Evolutionary conservation across 306 rosid genomes (phyloP).

Genomic region (Prunus fruticosa): DNA sequence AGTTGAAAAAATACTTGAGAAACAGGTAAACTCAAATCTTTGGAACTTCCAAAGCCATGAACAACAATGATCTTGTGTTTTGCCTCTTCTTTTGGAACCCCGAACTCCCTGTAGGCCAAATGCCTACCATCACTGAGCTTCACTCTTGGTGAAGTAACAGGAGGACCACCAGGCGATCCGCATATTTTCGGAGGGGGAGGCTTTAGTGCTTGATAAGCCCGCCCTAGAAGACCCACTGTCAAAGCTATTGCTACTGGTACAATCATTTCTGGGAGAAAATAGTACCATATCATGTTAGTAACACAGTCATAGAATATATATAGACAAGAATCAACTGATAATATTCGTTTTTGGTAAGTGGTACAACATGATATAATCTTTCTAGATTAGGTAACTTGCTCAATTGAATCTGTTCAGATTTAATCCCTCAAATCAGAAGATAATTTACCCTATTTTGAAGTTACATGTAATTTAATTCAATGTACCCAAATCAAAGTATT

Average conservation of each 20-base stretch:
- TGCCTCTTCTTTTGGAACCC: slow-evolving; percentile 67
- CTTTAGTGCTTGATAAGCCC: slow-evolving; percentile 48
- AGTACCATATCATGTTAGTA: not conserved
- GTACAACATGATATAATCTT: too few relatives aligned
- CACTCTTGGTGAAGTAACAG: slow-evolving; percentile 58
- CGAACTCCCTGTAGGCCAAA: slow-evolving; percentile 72
- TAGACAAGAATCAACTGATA: not conserved
- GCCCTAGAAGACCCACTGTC: slow-evolving; percentile 50
- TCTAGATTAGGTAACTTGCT: not conserved
- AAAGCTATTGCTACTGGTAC: slow-evolving; percentile 46
- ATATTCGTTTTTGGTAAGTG: not conserved
- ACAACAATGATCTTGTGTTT: slow-evolving; percentile 55
- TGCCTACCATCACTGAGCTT: slow-evolving; percentile 69
- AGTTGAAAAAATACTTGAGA: slow-evolving; percentile 46
- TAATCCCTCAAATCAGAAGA: not conserved
- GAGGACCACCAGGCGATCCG: slow-evolving; percentile 64
- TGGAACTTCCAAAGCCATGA: slow-evolving; percentile 65
- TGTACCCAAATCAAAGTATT: not conserved
- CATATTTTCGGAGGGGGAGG: slow-evolving; percentile 65
- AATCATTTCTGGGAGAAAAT: slow-evolving; percentile 47
- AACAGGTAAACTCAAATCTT: slow-evolving; percentile 44
- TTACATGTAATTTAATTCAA: not conserved
- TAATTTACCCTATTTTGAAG: not conserved
- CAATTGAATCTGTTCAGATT: not conserved
- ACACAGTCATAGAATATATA: not conserved